Evolutionary conservation across 2,329 filamentous ascomycete genomes (phyloP).

Genomic region (Achaetomium macrosporum): DNA sequence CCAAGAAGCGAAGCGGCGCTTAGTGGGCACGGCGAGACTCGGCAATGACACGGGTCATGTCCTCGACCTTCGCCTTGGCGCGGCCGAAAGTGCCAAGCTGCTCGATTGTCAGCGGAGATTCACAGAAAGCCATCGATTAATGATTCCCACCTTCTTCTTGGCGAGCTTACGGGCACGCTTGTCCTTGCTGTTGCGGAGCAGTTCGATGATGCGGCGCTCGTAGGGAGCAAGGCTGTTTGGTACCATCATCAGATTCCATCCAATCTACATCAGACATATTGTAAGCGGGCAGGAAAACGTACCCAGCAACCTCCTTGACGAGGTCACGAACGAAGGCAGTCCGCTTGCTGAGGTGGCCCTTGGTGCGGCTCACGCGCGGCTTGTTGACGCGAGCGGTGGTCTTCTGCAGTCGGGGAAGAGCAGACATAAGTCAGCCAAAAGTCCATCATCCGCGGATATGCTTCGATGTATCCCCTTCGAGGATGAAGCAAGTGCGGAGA

Average conservation of each 20-base stretch:
- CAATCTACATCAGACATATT: not conserved
- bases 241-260: slow-evolving; percentile 2
- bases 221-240: slow-evolving; percentile 71
- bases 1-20: slow-evolving; percentile 24
- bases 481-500: slow-evolving; percentile 48
- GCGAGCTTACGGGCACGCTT: slow-evolving; percentile 98
- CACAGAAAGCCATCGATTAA: slow-evolving; percentile 22
- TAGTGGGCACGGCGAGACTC: slow-evolving; percentile 75
- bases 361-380: slow-evolving; percentile 77
- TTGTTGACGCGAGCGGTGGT: slow-evolving; percentile 74
- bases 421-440: slow-evolving; percentile 35
- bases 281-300: slow-evolving; percentile 37
- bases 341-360: slow-evolving; percentile 95
- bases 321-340: slow-evolving; percentile 97
- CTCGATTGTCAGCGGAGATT: slow-evolving; percentile 7
- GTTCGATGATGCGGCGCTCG: slow-evolving; percentile 98
- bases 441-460: slow-evolving; percentile 22
- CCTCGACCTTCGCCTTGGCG: slow-evolving; percentile 99
- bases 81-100: slow-evolving; percentile 97
- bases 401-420: slow-evolving; percentile 55
- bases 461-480: slow-evolving; percentile 21
- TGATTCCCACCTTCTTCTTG: slow-evolving; percentile 84
- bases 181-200: slow-evolving; percentile 98
- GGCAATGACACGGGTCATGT: slow-evolving; percentile 96
- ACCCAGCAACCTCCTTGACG: slow-evolving; percentile 97